Conservation (phyloP, 148 eudicot species). For the Vaccinium darrowii region DNA sequence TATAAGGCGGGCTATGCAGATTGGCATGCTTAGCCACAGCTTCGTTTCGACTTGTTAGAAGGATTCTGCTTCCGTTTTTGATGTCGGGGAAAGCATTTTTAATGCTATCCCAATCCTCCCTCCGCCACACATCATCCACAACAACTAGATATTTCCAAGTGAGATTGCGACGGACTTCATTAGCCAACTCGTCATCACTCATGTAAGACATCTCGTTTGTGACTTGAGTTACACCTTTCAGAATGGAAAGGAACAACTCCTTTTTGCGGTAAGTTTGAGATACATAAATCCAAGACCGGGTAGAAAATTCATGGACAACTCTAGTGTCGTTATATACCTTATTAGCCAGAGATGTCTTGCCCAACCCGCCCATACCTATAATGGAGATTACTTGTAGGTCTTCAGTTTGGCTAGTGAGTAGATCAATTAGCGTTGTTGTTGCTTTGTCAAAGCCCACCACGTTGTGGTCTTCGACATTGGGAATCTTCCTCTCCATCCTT, state of each 20-base stretch:
- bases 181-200: too few relatives aligned
- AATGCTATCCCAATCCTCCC: slow-evolving; percentile 27
- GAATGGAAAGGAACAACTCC: too few relatives aligned
- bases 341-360: too few relatives aligned
- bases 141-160: too few relatives aligned
- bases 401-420: slow-evolving; percentile 11
- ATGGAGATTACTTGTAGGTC: too few relatives aligned
- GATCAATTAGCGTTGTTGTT: slow-evolving; percentile 21
- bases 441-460: slow-evolving; percentile 43
- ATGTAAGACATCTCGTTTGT: too few relatives aligned
- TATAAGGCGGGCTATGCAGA: background rate
- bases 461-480: slow-evolving; percentile 26
- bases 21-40: slow-evolving; percentile 18
- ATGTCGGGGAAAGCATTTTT: slow-evolving; percentile 18
- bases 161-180: too few relatives aligned
- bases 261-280: slow-evolving; percentile 16
- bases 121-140: slow-evolving; percentile 13
- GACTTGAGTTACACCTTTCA: too few relatives aligned
- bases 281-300: slow-evolving; percentile 29
- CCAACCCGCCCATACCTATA: too few relatives aligned
- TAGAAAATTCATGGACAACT: slow-evolving; percentile 18
- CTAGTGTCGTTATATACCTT: slow-evolving; percentile 19
- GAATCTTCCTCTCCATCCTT: slow-evolving; percentile 1
- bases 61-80: slow-evolving; percentile 24
- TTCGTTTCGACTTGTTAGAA: slow-evolving; percentile 24